phyloP scores from a whole-genome alignment of 2,329 filamentous ascomycete species.

The Paecilomyces variotii region DNA sequence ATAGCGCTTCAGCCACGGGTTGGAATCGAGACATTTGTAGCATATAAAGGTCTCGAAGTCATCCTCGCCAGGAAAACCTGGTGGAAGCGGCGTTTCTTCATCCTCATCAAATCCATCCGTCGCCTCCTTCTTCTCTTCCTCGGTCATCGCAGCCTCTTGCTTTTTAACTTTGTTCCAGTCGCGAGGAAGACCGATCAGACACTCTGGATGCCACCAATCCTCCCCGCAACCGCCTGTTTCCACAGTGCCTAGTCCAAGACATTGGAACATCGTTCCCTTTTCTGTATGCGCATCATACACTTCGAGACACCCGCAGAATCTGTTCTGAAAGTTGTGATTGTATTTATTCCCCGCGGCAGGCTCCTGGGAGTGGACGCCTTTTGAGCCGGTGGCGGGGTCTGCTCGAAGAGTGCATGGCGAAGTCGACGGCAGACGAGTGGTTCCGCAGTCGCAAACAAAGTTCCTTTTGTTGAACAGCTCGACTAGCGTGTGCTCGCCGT shows the following conservation, averaged over 20 bases:
- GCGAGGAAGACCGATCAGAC: constrained; percentile 71
- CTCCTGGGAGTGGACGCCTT: constrained; percentile 71
- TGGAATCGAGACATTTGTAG: constrained; percentile 82
- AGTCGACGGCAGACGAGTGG: constrained; percentile 62
- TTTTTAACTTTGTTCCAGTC: constrained; percentile 45
- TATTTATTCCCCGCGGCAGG: constrained; percentile 69
- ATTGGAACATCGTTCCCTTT: constrained; percentile 98
- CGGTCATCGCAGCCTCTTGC: constrained; percentile 11
- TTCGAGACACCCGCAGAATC: constrained; percentile 82
- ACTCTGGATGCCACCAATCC: constrained; percentile 97
- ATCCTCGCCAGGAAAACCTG: constrained; percentile 81
- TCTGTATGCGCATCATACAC: constrained; percentile 84
- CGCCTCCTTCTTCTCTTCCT: constrained; percentile 28
- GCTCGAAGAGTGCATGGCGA: constrained; percentile 69
- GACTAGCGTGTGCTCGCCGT: constrained; percentile 88
- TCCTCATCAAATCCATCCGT: constrained; percentile 20
- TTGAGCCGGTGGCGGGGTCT: constrained; percentile 63
- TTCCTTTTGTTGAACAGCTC: constrained; percentile 94
- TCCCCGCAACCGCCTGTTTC: constrained; percentile 87
- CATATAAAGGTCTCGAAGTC: constrained; percentile 86
- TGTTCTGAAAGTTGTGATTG: constrained; percentile 91
- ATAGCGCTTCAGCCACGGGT: constrained; percentile 88
- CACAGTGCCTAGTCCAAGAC: constrained; percentile 70
- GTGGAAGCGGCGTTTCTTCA: constrained; percentile 60
- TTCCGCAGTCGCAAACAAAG: constrained; percentile 95